Percentiles rank a stretch among this genome's conserved stretches.
These are phyloP conservation scores for Curvularia sp. DNA, from an alignment of 2,329 filamentous ascomycete genomes.

Conservation along the genomic window DNA sequence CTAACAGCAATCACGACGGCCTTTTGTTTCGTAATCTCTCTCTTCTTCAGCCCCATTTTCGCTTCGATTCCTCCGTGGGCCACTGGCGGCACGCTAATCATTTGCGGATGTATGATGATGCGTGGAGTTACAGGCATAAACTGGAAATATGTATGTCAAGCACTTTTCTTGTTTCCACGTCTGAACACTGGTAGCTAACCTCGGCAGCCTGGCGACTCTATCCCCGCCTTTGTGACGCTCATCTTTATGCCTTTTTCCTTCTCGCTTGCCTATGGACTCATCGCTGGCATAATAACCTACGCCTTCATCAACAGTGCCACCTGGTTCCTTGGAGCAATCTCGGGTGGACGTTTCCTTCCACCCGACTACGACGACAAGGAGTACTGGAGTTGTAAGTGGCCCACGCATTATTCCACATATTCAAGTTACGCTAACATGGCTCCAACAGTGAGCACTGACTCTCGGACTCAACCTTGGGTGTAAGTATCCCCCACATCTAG, in stretches of 20 bases:
- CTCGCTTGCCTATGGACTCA: constrained; percentile 85
- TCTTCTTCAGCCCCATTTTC: constrained; percentile 91
- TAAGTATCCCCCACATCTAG: not conserved
- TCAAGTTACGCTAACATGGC: constrained; percentile 10
- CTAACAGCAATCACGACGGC: constrained; percentile 80
- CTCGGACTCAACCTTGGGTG: constrained; percentile 37
- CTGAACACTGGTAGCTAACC: not conserved
- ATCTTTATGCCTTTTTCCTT: constrained; percentile 90
- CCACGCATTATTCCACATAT: not conserved
- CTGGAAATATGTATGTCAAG: constrained; percentile 66
- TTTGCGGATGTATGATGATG: constrained; percentile 87
- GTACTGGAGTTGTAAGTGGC: constrained; percentile 42
- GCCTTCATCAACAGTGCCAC: constrained; percentile 75
- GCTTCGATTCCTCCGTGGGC: constrained; percentile 90
- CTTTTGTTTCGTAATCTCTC: constrained; percentile 76
- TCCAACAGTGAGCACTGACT: constrained; percentile 30
- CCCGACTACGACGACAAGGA: constrained; percentile 41
- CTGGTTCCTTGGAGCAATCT: constrained; percentile 49
- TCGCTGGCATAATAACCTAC: constrained; percentile 79
- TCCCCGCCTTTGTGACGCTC: constrained; percentile 84
- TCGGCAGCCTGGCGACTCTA: constrained; percentile 70
- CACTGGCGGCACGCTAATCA: constrained; percentile 83
- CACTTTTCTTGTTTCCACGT: not conserved
- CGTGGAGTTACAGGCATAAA: constrained; percentile 81
- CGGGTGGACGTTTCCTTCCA: constrained; percentile 29